These are phyloP conservation scores for Sutorius australiensis DNA, from an alignment of 768 basidiomycete genomes.

Conservation along the genomic window DNA sequence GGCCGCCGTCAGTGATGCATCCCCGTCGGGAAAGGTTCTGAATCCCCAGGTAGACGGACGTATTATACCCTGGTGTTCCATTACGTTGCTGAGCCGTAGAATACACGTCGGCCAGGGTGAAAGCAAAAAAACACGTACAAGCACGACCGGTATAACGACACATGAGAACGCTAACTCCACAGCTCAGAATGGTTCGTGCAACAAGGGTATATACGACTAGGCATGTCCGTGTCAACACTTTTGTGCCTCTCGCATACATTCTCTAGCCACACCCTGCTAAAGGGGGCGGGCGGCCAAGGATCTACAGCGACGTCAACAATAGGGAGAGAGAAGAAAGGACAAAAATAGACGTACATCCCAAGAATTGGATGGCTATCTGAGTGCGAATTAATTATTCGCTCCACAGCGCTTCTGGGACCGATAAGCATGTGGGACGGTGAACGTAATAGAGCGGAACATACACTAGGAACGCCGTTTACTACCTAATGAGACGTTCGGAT, in stretches of 20 bases:
- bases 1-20: constrained; percentile 12
- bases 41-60: not conserved
- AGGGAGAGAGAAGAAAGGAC: not conserved
- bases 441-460: not conserved
- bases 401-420: not conserved
- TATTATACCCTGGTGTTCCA: not conserved
- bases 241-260: not conserved
- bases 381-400: not conserved
- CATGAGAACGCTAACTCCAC: not conserved
- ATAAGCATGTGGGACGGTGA: not conserved
- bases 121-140: not conserved
- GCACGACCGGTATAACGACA: not conserved
- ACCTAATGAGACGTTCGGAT: constrained; percentile 3
- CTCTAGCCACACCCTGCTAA: not conserved
- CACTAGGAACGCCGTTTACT: constrained; percentile 2
- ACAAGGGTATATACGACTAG: constrained; percentile 1
- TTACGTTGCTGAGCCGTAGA: not conserved
- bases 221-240: constrained; percentile 1
- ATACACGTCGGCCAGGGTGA: not conserved
- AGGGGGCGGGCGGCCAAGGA: not conserved
- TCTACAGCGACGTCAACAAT: not conserved
- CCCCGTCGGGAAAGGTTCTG: constrained; percentile 1
- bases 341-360: constrained; percentile 3
- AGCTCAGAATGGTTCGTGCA: not conserved
- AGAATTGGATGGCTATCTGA: not conserved